Conservation (phyloP, 2,329 filamentous ascomycete genomes). For the Diplodia intermedia region DNA sequence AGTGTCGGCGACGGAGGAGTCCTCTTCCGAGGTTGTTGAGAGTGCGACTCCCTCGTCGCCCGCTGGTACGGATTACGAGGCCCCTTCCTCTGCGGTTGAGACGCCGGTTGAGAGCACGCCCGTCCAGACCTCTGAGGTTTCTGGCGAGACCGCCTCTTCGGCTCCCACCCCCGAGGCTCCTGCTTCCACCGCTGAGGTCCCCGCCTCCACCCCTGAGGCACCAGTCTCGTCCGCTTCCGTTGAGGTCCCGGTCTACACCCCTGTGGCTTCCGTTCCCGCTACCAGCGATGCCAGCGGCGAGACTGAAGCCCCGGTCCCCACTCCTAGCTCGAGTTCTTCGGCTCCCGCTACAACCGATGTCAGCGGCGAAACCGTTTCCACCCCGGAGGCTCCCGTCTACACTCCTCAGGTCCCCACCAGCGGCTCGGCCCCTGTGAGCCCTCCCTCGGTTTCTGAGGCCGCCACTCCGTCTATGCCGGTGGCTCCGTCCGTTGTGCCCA, state of each 20-base stretch:
- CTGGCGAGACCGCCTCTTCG: slow-evolving; percentile 18
- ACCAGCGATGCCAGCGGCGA: slow-evolving; percentile 14
- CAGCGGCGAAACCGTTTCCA: slow-evolving; percentile 15
- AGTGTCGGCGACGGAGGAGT: slow-evolving; percentile 23
- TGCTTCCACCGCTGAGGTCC: not conserved
- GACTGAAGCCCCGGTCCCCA: not conserved
- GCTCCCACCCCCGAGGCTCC: slow-evolving; percentile 5
- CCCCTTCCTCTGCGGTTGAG: slow-evolving; percentile 4
- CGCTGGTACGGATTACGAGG: slow-evolving; percentile 16
- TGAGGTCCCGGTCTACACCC: not conserved
- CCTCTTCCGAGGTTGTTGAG: slow-evolving; percentile 2
- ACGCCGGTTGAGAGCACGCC: slow-evolving; percentile 7
- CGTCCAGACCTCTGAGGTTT: slow-evolving; percentile 15
- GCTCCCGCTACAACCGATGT: slow-evolving; percentile 3
- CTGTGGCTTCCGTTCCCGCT: slow-evolving; percentile 7
- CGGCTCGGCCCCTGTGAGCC: not conserved
- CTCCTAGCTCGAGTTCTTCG: not conserved
- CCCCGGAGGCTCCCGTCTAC: not conserved
- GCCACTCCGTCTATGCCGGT: slow-evolving; percentile 12
- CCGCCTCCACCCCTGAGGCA: not conserved
- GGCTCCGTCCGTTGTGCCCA: slow-evolving; percentile 4
- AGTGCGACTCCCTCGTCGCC: slow-evolving; percentile 19
- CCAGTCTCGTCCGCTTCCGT: not conserved
- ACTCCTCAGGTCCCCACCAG: slow-evolving; percentile 5
- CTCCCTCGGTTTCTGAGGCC: slow-evolving; percentile 24